Conservation (phyloP, 2,329 filamentous ascomycete species). For the Mycogone perniciosa region DNA sequence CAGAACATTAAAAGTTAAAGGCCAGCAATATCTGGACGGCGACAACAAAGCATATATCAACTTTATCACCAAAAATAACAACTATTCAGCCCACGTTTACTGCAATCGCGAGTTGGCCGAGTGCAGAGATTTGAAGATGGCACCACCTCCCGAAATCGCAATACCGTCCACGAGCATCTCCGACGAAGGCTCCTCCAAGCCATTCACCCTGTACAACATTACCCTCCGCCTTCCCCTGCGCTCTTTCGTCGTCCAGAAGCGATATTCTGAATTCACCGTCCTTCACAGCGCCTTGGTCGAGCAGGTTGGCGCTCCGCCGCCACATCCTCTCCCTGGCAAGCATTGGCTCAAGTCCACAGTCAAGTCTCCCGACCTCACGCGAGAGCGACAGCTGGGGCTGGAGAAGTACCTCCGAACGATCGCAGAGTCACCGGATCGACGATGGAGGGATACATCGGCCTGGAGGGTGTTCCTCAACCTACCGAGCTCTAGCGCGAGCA, state of each 20-base stretch:
- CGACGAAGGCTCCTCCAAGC: conserved; percentile 48
- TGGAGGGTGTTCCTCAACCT: conserved; percentile 72
- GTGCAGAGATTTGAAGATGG: conserved; percentile 37
- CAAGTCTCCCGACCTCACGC: conserved; percentile 61
- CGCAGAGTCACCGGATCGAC: conserved; percentile 63
- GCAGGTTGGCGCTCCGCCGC: conserved; percentile 57
- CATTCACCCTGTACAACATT: conserved; percentile 74
- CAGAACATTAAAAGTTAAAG: not conserved
- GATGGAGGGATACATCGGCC: conserved; percentile 66
- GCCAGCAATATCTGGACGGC: not conserved
- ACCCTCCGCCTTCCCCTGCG: conserved; percentile 69
- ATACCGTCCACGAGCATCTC: conserved; percentile 60
- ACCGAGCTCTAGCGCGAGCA: conserved; percentile 45
- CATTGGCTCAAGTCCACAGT: conserved; percentile 72
- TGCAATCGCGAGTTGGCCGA: not conserved
- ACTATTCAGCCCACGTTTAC: not conserved
- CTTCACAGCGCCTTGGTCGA: conserved; percentile 59
- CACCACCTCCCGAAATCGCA: conserved; percentile 59
- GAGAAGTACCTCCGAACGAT: conserved; percentile 68
- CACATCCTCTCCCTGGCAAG: conserved; percentile 62
- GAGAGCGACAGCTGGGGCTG: conserved; percentile 60
- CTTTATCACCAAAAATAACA: not conserved
- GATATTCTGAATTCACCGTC: conserved; percentile 71
- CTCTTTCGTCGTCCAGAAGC: conserved; percentile 69
- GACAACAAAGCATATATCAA: not conserved